These are phyloP conservation scores for Schoenoplectus triqueter DNA, from an alignment of 202 grass and related monocot genomes.

Conservation along the genomic window DNA sequence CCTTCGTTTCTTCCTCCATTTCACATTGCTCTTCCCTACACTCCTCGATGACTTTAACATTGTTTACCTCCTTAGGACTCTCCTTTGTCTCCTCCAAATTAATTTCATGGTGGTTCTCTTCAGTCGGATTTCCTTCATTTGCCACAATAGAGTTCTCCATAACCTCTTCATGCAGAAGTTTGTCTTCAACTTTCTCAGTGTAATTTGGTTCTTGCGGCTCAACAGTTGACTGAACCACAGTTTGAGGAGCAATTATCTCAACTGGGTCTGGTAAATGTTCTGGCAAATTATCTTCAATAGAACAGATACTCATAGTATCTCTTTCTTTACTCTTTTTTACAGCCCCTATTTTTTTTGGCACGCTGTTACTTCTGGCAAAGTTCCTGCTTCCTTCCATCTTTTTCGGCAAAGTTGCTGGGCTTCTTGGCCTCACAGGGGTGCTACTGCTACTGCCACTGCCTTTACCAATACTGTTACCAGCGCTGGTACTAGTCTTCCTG, in stretches of 20 bases:
- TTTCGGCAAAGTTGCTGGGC: constrained; percentile 26
- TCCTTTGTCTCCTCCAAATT: constrained; percentile 4
- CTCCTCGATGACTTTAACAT: constrained; percentile 27
- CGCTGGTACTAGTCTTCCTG: constrained; percentile 19
- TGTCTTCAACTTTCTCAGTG: constrained; percentile 36
- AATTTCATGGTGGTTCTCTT: constrained; percentile 14
- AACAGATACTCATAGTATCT: constrained; percentile 44
- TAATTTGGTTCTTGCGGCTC: constrained; percentile 37
- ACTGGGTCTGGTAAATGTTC: constrained; percentile 46
- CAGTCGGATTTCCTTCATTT: constrained; percentile 22
- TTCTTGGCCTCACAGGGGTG: constrained; percentile 47
- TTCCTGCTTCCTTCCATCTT: constrained; percentile 45
- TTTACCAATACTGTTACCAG: constrained; percentile 17
- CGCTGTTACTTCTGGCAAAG: constrained; percentile 36
- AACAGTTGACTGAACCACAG: constrained; percentile 6
- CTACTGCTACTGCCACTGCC: constrained; percentile 47
- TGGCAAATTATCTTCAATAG: constrained; percentile 52
- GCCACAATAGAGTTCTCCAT: constrained; percentile 2
- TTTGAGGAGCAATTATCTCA: constrained; percentile 36
- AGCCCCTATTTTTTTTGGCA: constrained; percentile 32
- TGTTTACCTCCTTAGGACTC: background rate
- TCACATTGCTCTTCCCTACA: background rate
- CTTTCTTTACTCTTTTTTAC: constrained; percentile 46
- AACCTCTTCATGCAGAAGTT: constrained; percentile 42
- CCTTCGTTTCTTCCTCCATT: constrained; percentile 26